phyloP scores from a whole-genome alignment of 306 rosid species.

The Trichosanthes truncata region DNA sequence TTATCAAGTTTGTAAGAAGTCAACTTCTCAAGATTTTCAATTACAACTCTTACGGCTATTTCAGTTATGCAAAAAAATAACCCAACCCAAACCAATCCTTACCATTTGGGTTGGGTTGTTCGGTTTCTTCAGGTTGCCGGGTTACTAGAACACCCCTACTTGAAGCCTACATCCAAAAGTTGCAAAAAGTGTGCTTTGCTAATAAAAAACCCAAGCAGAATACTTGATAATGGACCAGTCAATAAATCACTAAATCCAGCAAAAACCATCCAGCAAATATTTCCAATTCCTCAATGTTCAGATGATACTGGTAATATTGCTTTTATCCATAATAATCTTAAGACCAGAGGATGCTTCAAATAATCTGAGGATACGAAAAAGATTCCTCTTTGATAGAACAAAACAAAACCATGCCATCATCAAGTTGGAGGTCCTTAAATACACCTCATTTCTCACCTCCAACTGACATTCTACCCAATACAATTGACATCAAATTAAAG shows the following conservation, averaged over 20 bases:
- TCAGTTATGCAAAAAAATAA: background rate
- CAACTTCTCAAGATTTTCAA: too few species aligned
- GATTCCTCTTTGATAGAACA: background rate
- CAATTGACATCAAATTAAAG: background rate
- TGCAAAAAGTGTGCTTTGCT: background rate
- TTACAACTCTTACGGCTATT: background rate
- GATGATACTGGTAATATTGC: background rate
- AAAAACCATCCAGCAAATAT: background rate
- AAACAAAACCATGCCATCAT: background rate
- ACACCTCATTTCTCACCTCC: background rate
- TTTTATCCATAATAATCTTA: background rate
- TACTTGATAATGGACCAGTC: background rate
- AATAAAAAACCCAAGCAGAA: background rate
- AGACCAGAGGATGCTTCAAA: background rate
- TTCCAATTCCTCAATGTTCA: background rate
- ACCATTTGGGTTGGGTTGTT: background rate
- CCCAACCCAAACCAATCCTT: background rate
- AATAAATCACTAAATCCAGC: too few species aligned
- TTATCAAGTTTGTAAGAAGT: background rate
- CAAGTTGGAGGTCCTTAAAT: background rate
- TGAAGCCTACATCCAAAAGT: background rate
- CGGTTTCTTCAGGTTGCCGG: background rate
- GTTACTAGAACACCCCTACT: background rate
- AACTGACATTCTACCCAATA: background rate
- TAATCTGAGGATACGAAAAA: background rate